phyloP scores from a whole-genome alignment of 768 basidiomycete species.

The Tricholoma matsutake region DNA sequence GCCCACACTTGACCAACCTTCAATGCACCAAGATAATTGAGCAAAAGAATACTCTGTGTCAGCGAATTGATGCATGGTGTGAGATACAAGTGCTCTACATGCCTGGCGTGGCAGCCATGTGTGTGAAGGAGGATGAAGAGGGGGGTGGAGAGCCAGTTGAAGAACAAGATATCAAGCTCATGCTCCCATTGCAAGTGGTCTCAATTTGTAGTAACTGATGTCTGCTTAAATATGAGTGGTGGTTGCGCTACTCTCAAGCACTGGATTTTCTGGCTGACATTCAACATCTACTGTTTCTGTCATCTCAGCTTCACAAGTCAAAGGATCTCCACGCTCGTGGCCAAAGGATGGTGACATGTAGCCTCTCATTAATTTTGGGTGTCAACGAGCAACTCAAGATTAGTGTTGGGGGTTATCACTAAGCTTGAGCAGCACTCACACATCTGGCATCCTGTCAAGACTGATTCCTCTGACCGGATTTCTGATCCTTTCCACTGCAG shows the following conservation, averaged over 20 bases:
- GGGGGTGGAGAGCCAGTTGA: not conserved
- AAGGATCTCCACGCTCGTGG: not conserved
- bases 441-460: too few species aligned
- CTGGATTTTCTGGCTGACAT: not conserved
- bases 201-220: not conserved
- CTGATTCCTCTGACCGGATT: too few species aligned
- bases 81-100: too few species aligned
- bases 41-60: slow-evolving; percentile 2
- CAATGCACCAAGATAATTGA: slow-evolving; percentile 8
- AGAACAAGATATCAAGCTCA: not conserved
- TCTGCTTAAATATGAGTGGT: slow-evolving; percentile 11
- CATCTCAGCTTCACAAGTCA: not conserved
- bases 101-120: not conserved
- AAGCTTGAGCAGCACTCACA: not conserved
- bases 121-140: not conserved
- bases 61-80: too few species aligned
- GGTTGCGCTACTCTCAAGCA: slow-evolving; percentile 1
- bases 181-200: not conserved
- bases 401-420: not conserved
- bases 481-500: too few species aligned
- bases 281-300: slow-evolving; percentile 10
- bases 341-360: too few species aligned
- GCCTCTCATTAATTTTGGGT: not conserved
- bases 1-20: slow-evolving; percentile 13
- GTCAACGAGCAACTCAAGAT: not conserved